phyloP scores from a whole-genome alignment of 176 grass and related monocot species.

The Carex myosuroides region DNA sequence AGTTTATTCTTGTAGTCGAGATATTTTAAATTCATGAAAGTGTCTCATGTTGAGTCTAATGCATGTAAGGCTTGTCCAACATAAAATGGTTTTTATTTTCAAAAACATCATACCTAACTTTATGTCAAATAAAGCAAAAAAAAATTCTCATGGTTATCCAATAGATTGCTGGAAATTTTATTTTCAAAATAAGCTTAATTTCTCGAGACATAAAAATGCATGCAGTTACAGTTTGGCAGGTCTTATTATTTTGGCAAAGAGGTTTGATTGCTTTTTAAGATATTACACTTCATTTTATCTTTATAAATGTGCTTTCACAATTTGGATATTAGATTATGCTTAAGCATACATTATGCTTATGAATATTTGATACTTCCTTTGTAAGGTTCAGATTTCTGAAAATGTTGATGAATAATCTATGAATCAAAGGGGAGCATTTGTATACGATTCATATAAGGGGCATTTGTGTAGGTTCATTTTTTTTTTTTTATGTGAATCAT shows the following conservation, averaged over 20 bases:
- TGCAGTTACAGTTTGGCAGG: neutral
- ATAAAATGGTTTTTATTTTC: neutral
- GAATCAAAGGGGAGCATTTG: neutral
- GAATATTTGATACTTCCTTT: neutral
- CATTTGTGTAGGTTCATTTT: neutral
- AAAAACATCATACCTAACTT: neutral
- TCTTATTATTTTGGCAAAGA: neutral
- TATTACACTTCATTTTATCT: neutral
- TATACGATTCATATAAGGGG: conserved; percentile 2
- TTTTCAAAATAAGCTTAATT: neutral
- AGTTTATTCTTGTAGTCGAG: neutral
- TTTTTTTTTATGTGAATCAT: conserved; percentile 9
- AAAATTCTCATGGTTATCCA: neutral
- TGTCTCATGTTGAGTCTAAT: neutral
- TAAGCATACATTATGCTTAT: neutral
- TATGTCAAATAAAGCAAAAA: neutral
- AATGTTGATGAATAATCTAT: neutral
- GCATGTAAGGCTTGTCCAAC: neutral
- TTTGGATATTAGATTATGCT: neutral
- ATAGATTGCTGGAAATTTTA: neutral
- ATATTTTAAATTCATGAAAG: neutral
- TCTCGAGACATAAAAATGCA: neutral
- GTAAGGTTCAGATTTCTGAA: neutral
- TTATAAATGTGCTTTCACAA: neutral
- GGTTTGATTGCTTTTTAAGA: neutral